Evolutionary conservation across 371 early-diverging fungal species (phyloP), one percentile per base, ranked within the genome.

Genomic region (Lichtheimia hyalospora): DNA sequence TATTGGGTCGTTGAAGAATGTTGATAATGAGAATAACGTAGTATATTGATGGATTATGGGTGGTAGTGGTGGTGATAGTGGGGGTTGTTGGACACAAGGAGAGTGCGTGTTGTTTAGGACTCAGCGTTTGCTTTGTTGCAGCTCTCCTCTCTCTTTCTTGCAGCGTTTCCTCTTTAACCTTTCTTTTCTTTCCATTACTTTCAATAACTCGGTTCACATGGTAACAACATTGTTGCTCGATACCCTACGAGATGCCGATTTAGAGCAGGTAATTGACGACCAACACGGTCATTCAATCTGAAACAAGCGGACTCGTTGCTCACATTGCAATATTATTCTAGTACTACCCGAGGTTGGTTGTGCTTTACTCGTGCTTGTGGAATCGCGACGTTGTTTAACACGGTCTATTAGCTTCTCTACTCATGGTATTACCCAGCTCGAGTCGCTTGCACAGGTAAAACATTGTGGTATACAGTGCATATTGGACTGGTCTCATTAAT

Each of bases 391-490:
- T 34, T 34, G 5, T 8, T 27, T 34, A 34, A 34, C 34, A 34
- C 8, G 2, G 34, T 8, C 34, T 13, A 42, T 42, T 61, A 84
- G 85, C 20, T 84, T 86, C 67, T 75, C 82, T 28, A 81, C 73
- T 27, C 74, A 83, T 65, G 87, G 87, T n/a, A 84, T 86, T 58
- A 86, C 83, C 6, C 83, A 83, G 52, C 69, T 86, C 28, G 81
- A 84, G 53, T 73, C 77, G 34, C 69, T 86, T 55, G 77, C 80
- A 20, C 83, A 83, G 76, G 86, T 86, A 82, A 57, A 28, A 13
- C 2, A 42, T 13, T 56, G 39, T 8, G 4, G 7, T 5, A 27
- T 52, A 43, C 1, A 28, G 24, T 21, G 28, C 15, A 15, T 14
- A 25, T 52, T 39, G 34, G 54, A 8, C 23, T 62, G 13, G 16